Conservation (phyloP, 108 stramenopile genomes). For the Nitzschia sp. region DNA sequence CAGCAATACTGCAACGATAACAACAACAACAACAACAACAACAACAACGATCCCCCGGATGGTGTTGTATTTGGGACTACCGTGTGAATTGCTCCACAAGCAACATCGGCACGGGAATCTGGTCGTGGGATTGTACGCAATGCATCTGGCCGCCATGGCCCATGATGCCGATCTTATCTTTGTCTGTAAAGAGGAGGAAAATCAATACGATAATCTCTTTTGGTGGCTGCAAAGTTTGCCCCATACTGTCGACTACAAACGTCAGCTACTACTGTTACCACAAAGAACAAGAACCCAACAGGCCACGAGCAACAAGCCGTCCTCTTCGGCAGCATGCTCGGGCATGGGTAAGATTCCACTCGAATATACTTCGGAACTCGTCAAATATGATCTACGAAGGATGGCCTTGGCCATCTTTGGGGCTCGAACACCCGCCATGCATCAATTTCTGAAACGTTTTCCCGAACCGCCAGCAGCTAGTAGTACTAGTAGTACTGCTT, state of each 20-base stretch:
- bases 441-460: background rate
- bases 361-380: constrained; percentile 25
- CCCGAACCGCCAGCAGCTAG: background rate
- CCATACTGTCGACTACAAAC: background rate
- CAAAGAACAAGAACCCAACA: too few species aligned
- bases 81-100: constrained; percentile 4
- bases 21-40: background rate
- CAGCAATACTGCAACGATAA: too few species aligned
- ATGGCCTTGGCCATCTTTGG: constrained; percentile 11
- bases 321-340: constrained; percentile 4
- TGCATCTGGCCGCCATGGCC: constrained; percentile 25
- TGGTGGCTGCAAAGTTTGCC: constrained; percentile 26
- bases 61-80: constrained; percentile 1
- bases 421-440: constrained; percentile 4
- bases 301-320: background rate
- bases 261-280: background rate
- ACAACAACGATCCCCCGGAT: background rate
- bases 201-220: constrained; percentile 7
- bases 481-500: too few species aligned
- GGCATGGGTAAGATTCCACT: constrained; percentile 20
- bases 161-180: constrained; percentile 20
- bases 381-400: constrained; percentile 12
- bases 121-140: constrained; percentile 26
- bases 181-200: constrained; percentile 12
- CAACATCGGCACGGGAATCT: constrained; percentile 25